Conservation (phyloP, 345 rosid species). For the Xanthoceras sorbifolium region DNA sequence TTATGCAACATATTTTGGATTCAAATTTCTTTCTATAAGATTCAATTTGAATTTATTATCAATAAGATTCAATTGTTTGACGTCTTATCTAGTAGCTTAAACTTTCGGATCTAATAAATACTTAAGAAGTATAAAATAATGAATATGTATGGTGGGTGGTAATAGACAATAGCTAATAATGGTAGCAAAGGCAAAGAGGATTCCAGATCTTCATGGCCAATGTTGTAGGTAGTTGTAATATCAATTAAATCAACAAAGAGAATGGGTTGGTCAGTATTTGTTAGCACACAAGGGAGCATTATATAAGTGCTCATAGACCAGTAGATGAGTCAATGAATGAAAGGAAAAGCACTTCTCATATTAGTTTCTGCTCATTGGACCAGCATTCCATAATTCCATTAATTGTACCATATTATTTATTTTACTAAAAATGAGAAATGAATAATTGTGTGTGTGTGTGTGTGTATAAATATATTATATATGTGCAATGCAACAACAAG, state of each 20-base stretch:
- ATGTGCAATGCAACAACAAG: background rate
- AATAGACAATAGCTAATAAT: background rate
- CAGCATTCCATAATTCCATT: constrained; percentile 5
- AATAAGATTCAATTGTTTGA: background rate
- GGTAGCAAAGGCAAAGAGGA: background rate
- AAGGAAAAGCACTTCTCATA: constrained; percentile 17
- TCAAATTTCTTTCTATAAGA: too few species aligned
- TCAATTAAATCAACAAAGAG: constrained; percentile 9
- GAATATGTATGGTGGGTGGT: constrained; percentile 7
- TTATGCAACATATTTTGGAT: too few species aligned
- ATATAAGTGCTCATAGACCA: constrained; percentile 20
- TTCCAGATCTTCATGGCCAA: constrained; percentile 3
- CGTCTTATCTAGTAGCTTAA: too few species aligned
- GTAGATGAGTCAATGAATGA: constrained; percentile 19
- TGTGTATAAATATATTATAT: background rate
- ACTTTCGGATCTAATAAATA: too few species aligned
- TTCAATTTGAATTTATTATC: too few species aligned
- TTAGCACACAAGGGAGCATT: constrained; percentile 24
- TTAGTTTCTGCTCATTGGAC: constrained; percentile 16
- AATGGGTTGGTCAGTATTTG: constrained; percentile 29
- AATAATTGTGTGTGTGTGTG: background rate
- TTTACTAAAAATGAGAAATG: background rate
- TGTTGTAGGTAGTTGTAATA: background rate
- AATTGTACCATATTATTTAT: background rate
- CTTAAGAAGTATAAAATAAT: background rate